These are phyloP conservation scores for Coemansia sp. DNA, from an alignment of 192 early-diverging fungal species.

Conservation along the genomic window DNA sequence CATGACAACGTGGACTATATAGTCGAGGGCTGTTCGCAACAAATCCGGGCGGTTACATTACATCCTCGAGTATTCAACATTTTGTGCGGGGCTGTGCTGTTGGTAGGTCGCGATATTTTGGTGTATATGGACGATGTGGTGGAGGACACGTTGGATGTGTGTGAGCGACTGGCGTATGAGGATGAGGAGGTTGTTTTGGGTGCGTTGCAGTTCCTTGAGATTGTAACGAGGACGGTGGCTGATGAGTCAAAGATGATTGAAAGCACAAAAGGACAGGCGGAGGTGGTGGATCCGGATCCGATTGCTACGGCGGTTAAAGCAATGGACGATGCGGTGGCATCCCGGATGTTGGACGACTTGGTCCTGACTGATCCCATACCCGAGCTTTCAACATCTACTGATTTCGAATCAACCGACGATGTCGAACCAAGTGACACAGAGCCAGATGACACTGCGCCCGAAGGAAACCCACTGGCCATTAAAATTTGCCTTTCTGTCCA, in stretches of 20 bases:
- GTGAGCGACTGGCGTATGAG: constrained; percentile 20
- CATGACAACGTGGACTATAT: constrained; percentile 45
- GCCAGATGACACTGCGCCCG: neutral
- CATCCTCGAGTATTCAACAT: constrained; percentile 32
- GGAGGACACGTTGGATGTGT: constrained; percentile 47
- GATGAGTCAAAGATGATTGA: neutral
- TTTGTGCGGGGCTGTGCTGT: constrained; percentile 21
- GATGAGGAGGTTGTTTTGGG: constrained; percentile 8
- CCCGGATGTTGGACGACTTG: constrained; percentile 1
- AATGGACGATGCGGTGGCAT: constrained; percentile 18
- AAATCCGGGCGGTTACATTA: constrained; percentile 33
- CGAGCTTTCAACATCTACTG: neutral
- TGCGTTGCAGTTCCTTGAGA: constrained; percentile 36
- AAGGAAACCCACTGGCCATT: constrained; percentile 37
- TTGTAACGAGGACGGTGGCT: constrained; percentile 27
- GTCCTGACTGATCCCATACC: neutral
- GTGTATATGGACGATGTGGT: constrained; percentile 47
- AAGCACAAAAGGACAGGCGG: neutral
- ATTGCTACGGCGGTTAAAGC: constrained; percentile 24
- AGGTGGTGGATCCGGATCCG: constrained; percentile 15
- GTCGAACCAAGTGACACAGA: neutral
- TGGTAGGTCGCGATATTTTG: constrained; percentile 31
- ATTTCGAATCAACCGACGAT: neutral
- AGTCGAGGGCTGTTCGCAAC: constrained; percentile 41
- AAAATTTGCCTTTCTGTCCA: constrained; percentile 39